phyloP scores from a whole-genome alignment of 805 yeast genomes.

The Candida khao-thaluensis region DNA sequence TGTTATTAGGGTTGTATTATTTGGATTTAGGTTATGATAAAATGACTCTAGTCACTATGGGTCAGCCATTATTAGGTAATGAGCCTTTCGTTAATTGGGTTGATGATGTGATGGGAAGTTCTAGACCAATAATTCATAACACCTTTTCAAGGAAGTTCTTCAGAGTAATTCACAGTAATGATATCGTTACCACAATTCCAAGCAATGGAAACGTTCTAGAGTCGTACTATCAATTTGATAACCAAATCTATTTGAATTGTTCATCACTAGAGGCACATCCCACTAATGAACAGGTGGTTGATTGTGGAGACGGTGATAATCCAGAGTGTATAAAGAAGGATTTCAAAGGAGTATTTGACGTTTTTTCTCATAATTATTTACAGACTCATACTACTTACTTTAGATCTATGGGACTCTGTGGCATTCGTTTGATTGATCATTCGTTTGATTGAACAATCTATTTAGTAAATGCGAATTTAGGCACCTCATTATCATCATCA shows the following conservation, averaged over 20 bases:
- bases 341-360: conserved; percentile 16
- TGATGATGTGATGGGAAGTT: conserved; percentile 33
- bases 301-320: conserved; percentile 30
- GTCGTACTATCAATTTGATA: conserved; percentile 33
- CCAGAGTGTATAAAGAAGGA: conserved; percentile 32
- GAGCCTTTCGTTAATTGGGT: conserved; percentile 35
- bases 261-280: conserved; percentile 28
- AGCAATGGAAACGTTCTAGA: conserved; percentile 18
- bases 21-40: conserved; percentile 33
- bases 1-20: conserved; percentile 36
- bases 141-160: conserved; percentile 21
- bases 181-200: conserved; percentile 31
- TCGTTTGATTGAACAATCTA: too few species aligned
- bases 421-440: conserved; percentile 19
- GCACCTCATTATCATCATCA: conserved; percentile 32
- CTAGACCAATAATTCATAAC: conserved; percentile 18
- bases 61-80: conserved; percentile 46
- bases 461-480: conserved; percentile 33
- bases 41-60: conserved; percentile 39
- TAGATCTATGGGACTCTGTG: conserved; percentile 36
- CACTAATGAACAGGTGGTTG: conserved; percentile 26
- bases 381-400: conserved; percentile 39
- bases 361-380: conserved; percentile 20
- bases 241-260: conserved; percentile 38
- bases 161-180: conserved; percentile 27